phyloP scores from a whole-genome alignment of 805 yeast species.

The Barnettozyma californica region DNA sequence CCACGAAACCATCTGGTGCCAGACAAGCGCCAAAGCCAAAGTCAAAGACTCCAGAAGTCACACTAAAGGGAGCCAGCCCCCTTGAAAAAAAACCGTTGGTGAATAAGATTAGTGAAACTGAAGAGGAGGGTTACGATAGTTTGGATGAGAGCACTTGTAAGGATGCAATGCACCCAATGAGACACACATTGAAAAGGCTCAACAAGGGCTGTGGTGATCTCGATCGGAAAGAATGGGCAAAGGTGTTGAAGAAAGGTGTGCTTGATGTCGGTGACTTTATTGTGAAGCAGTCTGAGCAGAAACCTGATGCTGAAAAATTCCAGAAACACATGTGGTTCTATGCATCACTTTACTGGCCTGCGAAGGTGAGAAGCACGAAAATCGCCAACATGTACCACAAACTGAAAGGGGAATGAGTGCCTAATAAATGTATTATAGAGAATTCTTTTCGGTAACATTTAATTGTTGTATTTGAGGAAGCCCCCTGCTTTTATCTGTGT shows the following conservation, averaged over 20 bases:
- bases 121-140: slow-evolving; percentile 55
- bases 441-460: no score
- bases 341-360: slow-evolving; percentile 85
- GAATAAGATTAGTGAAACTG: slow-evolving; percentile 18
- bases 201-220: slow-evolving; percentile 69
- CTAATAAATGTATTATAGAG: neutral
- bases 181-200: slow-evolving; percentile 57
- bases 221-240: slow-evolving; percentile 74
- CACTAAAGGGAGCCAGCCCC: slow-evolving; percentile 13
- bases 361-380: slow-evolving; percentile 66
- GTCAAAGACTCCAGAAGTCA: slow-evolving; percentile 23
- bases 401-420: slow-evolving; percentile 26
- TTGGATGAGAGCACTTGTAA: slow-evolving; percentile 75
- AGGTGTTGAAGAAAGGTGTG: slow-evolving; percentile 60
- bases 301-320: slow-evolving; percentile 32
- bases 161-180: slow-evolving; percentile 55
- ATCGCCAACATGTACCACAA: slow-evolving; percentile 73
- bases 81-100: neutral
- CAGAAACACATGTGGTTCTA: slow-evolving; percentile 78
- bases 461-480: no score
- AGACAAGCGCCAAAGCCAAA: slow-evolving; percentile 13
- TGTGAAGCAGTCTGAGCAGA: slow-evolving; percentile 32
- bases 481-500: no score
- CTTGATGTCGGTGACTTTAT: slow-evolving; percentile 73
- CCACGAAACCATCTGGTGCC: slow-evolving; percentile 10